A percentile compares a stretch with the other conserved stretches of the same genome.
phyloP scores from a whole-genome alignment of 2,329 filamentous ascomycete species.

The Aspergillus glaucus region DNA sequence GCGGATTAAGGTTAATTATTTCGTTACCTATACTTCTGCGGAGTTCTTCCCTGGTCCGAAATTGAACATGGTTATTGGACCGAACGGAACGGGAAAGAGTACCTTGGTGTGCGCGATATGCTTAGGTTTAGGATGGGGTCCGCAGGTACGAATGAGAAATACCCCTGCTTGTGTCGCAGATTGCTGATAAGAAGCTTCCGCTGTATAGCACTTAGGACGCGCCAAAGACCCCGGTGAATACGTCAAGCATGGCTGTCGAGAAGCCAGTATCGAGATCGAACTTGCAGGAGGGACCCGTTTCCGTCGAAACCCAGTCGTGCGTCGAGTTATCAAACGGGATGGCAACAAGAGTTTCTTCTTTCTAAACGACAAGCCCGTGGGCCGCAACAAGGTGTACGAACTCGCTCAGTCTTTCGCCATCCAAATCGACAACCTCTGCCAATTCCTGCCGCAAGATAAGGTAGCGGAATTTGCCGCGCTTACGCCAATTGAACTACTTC shows the following conservation, averaged over 20 bases:
- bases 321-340: conserved; percentile 70
- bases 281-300: conserved; percentile 57
- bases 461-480: conserved; percentile 89
- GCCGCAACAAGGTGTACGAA: conserved; percentile 58
- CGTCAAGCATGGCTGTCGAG: conserved; percentile 77
- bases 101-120: conserved; percentile 96
- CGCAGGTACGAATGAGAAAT: conserved; percentile 43
- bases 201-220: conserved; percentile 64
- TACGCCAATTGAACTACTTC: conserved; percentile 71
- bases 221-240: conserved; percentile 82
- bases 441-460: conserved; percentile 92
- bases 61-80: conserved; percentile 96
- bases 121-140: conserved; percentile 77
- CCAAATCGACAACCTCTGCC: conserved; percentile 95
- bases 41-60: conserved; percentile 89
- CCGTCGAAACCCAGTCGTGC: conserved; percentile 64
- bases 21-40: conserved; percentile 89
- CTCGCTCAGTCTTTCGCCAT: conserved; percentile 71
- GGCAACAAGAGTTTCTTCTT: conserved; percentile 76
- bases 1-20: conserved; percentile 76
- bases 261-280: conserved; percentile 85
- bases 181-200: not conserved
- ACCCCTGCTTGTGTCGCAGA: not conserved
- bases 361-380: conserved; percentile 60
- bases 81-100: conserved; percentile 98